A percentile compares a stretch with the other conserved stretches of the same genome.
These are phyloP conservation scores for Penicillium hordei DNA, from an alignment of 2,329 filamentous ascomycete species.

Conservation along the genomic window DNA sequence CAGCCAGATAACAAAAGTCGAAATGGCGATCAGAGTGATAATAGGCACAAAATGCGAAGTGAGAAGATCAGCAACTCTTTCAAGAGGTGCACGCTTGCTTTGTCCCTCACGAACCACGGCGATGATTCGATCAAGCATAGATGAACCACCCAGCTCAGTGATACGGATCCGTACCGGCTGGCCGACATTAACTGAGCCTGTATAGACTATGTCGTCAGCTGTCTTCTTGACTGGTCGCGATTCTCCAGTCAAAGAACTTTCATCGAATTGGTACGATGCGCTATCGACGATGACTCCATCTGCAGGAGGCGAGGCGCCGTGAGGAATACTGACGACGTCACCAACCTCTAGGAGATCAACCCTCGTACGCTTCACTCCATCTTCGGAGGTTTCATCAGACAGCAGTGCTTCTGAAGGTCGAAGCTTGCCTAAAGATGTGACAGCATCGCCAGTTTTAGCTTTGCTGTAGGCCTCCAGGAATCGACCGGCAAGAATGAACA, in stretches of 20 bases:
- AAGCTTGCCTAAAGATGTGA: constrained; percentile 74
- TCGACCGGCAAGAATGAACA: constrained; percentile 72
- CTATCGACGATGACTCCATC: constrained; percentile 64
- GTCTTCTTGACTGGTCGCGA: constrained; percentile 48
- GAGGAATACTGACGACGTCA: constrained; percentile 70
- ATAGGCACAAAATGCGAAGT: constrained; percentile 52
- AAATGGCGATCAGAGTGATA: constrained; percentile 50
- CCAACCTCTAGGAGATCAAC: constrained; percentile 73
- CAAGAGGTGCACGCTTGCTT: constrained; percentile 50
- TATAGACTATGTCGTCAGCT: constrained; percentile 45
- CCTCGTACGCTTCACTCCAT: constrained; percentile 47
- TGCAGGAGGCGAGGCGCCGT: constrained; percentile 80
- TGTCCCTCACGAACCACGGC: constrained; percentile 51
- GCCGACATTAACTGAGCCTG: constrained; percentile 50
- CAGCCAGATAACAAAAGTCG: constrained; percentile 51
- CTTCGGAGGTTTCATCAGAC: constrained; percentile 18
- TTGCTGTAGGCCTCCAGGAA: constrained; percentile 80
- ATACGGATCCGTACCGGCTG: constrained; percentile 46
- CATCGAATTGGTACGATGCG: constrained; percentile 72
- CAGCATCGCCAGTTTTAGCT: constrained; percentile 82
- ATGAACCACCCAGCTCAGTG: constrained; percentile 48
- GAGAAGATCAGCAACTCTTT: constrained; percentile 48
- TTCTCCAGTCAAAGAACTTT: constrained; percentile 76
- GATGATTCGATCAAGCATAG: constrained; percentile 53
- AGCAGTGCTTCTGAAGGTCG: constrained; percentile 75